Percentiles rank a stretch among this genome's conserved stretches.
Conservation (phyloP, 805 yeast genomes). For the Kuraishia borneana region DNA sequence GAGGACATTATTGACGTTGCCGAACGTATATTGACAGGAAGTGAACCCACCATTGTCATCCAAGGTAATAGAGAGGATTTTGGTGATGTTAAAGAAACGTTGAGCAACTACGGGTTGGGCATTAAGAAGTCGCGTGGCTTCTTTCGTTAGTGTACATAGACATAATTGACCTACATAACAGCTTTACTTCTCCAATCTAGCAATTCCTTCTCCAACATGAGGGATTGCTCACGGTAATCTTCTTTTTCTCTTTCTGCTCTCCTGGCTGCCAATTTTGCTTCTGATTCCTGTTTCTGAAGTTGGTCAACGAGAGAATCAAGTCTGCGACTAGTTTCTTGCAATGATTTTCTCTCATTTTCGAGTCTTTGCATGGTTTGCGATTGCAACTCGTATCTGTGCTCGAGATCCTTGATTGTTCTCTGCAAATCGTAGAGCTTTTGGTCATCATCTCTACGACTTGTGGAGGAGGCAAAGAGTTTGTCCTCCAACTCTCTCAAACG, state of each 20-base stretch:
- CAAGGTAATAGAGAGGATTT: slow-evolving; percentile 81
- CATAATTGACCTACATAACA: too few relatives aligned
- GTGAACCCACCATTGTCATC: slow-evolving; percentile 74
- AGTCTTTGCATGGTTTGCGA: slow-evolving; percentile 36
- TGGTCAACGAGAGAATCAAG: slow-evolving; percentile 30
- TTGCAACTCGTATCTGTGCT: slow-evolving; percentile 40
- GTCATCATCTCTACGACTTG: slow-evolving; percentile 37
- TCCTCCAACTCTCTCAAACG: slow-evolving; percentile 43
- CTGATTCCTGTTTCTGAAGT: slow-evolving; percentile 32
- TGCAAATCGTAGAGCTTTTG: slow-evolving; percentile 39
- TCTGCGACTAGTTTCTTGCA: slow-evolving; percentile 37
- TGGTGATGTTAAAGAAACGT: slow-evolving; percentile 67
- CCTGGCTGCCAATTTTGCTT: slow-evolving; percentile 28
- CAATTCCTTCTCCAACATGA: slow-evolving; percentile 45
- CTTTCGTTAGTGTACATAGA: neutral
- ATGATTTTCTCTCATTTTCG: slow-evolving; percentile 46
- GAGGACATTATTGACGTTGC: slow-evolving; percentile 69
- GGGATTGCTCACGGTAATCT: slow-evolving; percentile 40
- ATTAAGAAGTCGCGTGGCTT: slow-evolving; percentile 2
- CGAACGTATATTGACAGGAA: slow-evolving; percentile 60
- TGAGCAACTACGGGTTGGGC: slow-evolving; percentile 69
- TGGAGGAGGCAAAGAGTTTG: slow-evolving; percentile 34
- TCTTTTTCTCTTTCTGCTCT: slow-evolving; percentile 46
- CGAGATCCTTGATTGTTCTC: slow-evolving; percentile 41
- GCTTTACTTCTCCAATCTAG: slow-evolving; percentile 39